Evolutionary conservation across 1,284 basidiomycete species (phyloP), one percentile per base, ranked within the genome.

Genomic region (Melanopsichium pennsylvanicum): DNA sequence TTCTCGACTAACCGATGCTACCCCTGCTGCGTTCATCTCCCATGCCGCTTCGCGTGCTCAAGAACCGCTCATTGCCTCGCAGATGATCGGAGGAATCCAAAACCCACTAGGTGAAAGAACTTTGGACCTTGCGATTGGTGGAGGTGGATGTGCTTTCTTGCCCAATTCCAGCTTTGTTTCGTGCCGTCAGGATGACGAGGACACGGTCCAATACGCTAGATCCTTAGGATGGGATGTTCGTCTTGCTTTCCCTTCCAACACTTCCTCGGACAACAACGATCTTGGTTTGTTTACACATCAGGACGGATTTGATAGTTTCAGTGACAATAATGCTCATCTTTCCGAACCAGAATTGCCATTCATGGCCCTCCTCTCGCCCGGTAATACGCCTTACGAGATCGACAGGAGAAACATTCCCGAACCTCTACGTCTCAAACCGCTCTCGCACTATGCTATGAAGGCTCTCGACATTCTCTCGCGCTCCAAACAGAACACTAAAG

Each of bases 51-150:
- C 60, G 15, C 23, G 73, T 4, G 68, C 68, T 1, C 43, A 70
- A 26, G 69, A 73, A 52, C 58, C 71, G 5, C 34, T 60, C 22
- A 74, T 75, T 21, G 68, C 69, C 8, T 60, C 55, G 2, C 63
- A 70, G 55, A 41, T 66, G 36, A 52, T 74, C 19, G 64, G 64
- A 13, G 50, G 64, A 8, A 29, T 43, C 6, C 38, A 54, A 51
- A 62, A 66, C 34, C 64, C 74, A 23, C 38, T 70, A 15, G 62
- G 58, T 15, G 39, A 61, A 25, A 38, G 69, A 4, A 68, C 64
- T 13, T 40, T 82, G 2, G 82, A 82, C 49, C 49, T 82, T 7
- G 82, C 82, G 19, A 75, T 83, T 25, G 82, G 82, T 3, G 82
- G 82, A 1, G 82, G 82, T 1, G 70, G 64, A 11, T 81, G 82